Conservation (phyloP, 1,284 basidiomycete species). For the Pholiota adiposa region DNA sequence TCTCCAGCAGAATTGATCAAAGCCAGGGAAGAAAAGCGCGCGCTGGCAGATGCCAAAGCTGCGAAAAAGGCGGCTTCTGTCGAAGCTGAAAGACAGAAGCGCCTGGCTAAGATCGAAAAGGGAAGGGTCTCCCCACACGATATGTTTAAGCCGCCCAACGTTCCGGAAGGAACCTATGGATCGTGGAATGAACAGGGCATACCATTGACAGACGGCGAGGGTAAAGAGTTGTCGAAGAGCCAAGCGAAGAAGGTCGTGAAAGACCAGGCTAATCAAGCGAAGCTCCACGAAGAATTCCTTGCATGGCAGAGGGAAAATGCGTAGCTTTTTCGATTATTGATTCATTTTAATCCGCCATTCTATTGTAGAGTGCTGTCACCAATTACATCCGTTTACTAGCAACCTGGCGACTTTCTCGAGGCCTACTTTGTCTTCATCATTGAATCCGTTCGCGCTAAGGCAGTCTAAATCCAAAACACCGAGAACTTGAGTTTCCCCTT, state of each 20-base stretch:
- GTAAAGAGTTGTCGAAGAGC: slow-evolving; percentile 87
- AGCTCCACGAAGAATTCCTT: slow-evolving; percentile 78
- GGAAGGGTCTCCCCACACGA: slow-evolving; percentile 78
- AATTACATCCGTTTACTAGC: slow-evolving; percentile 48
- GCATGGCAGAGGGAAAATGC: slow-evolving; percentile 54
- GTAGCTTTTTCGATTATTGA: slow-evolving; percentile 13
- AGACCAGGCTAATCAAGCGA: slow-evolving; percentile 78
- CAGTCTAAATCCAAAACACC: slow-evolving; percentile 90
- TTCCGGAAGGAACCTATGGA: slow-evolving; percentile 68
- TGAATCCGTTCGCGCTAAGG: slow-evolving; percentile 71
- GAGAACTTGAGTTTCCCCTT: slow-evolving; percentile 45
- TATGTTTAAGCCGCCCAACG: slow-evolving; percentile 86
- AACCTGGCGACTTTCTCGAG: slow-evolving; percentile 72
- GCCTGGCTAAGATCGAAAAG: slow-evolving; percentile 84
- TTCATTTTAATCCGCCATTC: slow-evolving; percentile 7
- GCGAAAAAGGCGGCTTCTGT: slow-evolving; percentile 80
- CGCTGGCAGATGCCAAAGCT: slow-evolving; percentile 74
- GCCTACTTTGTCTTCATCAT: slow-evolving; percentile 73
- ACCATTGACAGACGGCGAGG: slow-evolving; percentile 84
- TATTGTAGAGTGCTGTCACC: slow-evolving; percentile 28
- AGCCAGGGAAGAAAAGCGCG: slow-evolving; percentile 91
- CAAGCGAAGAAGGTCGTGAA: slow-evolving; percentile 83
- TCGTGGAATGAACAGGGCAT: slow-evolving; percentile 88
- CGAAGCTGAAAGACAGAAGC: slow-evolving; percentile 78
- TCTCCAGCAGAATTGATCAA: slow-evolving; percentile 83